phyloP scores from a whole-genome alignment of 2,329 filamentous ascomycete genomes.

The Escovopsis sp. region DNA sequence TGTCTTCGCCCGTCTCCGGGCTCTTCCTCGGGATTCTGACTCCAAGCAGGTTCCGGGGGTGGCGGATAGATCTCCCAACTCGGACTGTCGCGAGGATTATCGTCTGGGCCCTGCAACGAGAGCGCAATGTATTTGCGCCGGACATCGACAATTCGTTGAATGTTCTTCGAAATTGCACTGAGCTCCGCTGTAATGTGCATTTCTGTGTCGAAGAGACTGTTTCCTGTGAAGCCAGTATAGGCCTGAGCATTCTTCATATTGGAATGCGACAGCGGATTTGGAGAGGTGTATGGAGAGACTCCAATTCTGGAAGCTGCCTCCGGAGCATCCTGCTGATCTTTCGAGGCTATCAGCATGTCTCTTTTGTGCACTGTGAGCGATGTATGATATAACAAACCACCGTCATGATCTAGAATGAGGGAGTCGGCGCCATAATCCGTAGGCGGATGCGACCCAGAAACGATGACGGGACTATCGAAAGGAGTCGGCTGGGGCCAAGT shows the following conservation, averaged over 20 bases:
- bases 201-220: slow-evolving; percentile 56
- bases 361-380: background rate
- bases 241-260: slow-evolving; percentile 26
- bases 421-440: slow-evolving; percentile 24
- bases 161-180: slow-evolving; percentile 73
- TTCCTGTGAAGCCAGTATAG: slow-evolving; percentile 39
- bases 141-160: slow-evolving; percentile 77
- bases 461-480: slow-evolving; percentile 31
- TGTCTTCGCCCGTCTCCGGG: slow-evolving; percentile 1
- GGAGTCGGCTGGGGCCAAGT: slow-evolving; percentile 29
- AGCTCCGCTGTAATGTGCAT: slow-evolving; percentile 73
- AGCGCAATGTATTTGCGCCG: slow-evolving; percentile 78
- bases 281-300: background rate
- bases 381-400: slow-evolving; percentile 7
- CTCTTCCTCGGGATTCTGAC: slow-evolving; percentile 13
- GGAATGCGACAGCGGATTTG: background rate
- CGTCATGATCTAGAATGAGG: slow-evolving; percentile 16
- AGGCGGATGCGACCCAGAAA: slow-evolving; percentile 19
- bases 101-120: slow-evolving; percentile 65
- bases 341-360: slow-evolving; percentile 1
- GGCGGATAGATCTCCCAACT: slow-evolving; percentile 83
- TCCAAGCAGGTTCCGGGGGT: slow-evolving; percentile 83
- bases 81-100: slow-evolving; percentile 77
- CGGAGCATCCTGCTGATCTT: slow-evolving; percentile 6
- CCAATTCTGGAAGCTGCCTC: slow-evolving; percentile 1